A percentile compares a stretch with the other conserved stretches of the same genome.
Evolutionary conservation across 257 asterid species (phyloP).

Genomic region (Nicotiana benthamiana): DNA sequence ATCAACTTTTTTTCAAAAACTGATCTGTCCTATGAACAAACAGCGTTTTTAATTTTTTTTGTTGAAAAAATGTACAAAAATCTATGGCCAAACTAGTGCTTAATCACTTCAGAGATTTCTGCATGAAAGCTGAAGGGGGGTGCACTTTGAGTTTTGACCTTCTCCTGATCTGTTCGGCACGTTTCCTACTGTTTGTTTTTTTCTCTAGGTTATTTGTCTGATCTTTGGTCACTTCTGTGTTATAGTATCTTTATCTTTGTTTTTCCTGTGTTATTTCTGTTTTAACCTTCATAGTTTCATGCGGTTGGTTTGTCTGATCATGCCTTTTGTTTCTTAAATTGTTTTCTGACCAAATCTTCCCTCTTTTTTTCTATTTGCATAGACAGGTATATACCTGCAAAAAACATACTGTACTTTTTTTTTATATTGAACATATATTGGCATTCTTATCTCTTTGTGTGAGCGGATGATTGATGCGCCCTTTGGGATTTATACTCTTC

Average conservation of each 20-base stretch:
- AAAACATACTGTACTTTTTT: not conserved
- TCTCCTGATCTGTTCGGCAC: not conserved
- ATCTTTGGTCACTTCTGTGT: not conserved
- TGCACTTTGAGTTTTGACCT: not conserved
- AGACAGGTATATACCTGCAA: not conserved
- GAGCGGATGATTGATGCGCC: not conserved
- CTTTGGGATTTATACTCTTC: conserved; percentile 12
- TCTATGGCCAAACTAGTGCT: not conserved
- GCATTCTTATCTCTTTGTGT: not conserved
- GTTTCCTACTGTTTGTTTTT: not conserved
- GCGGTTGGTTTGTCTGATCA: no score
- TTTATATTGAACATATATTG: not conserved
- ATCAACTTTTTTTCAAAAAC: no score
- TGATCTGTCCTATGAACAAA: no score
- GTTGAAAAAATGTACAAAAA: not conserved
- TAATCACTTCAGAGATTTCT: not conserved
- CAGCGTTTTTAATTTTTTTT: no score
- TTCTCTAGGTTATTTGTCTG: not conserved
- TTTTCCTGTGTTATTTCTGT: not conserved
- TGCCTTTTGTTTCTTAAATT: not conserved
- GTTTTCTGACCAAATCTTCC: not conserved
- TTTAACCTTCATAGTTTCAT: not conserved
- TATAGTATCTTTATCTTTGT: not conserved
- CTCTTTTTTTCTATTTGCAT: not conserved
- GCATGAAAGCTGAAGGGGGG: not conserved